Base-by-base conservation (phyloP, 2,329 filamentous ascomycete genomes). In the Rhynchosporium secalis region DNA sequence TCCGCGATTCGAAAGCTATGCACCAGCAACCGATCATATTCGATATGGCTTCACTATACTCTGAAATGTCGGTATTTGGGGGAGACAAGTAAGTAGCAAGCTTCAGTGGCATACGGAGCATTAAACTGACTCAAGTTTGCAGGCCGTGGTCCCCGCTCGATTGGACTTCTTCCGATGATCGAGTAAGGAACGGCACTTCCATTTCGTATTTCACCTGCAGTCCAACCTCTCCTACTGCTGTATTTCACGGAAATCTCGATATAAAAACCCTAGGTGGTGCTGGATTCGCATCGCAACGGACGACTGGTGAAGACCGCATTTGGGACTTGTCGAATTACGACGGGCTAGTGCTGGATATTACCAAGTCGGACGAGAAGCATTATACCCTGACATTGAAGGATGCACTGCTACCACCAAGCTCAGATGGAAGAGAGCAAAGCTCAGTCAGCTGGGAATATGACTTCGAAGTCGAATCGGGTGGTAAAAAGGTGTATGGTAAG, bases 311-410 rank as follows among this genome's bases (percentile, higher is more conserved):
- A 7, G 76, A 81, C 45, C 75, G 80, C 13, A 76, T 76, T 29
- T 89, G 88, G 82, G 83, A 95, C 69, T 76, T 95, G 7, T 82
- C 81, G 1, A 71, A 69, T 10, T 89, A 86, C 68, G 80, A 85
- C 51, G 89, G 89, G 2, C 75, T 92, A 29, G 74, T 80, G 66
- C 68, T 92, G 4, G 72, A 78, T 45, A 72, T 90, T 13, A 71
- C 72, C 6, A 74, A 78, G 51, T 78, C 80, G 20, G 88, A 91
- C 71, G 79, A 80, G 56, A 91, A 90, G 72, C 80, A 78, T 26
- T 95, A 93, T 73, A 91, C 90, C 0, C 76, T 96, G 64, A 87
- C 85, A 4, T 74, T 96, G 64, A 95, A 93, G 75, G 88, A 95
- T 72, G 79, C 84, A 60, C 73, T 90, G 3, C 78, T 86, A 0